A percentile compares a stretch with the other conserved stretches of the same genome.
These are phyloP conservation scores for Bretziella fagacearum DNA, from an alignment of 2,329 filamentous ascomycete species.

Conservation along the genomic window DNA sequence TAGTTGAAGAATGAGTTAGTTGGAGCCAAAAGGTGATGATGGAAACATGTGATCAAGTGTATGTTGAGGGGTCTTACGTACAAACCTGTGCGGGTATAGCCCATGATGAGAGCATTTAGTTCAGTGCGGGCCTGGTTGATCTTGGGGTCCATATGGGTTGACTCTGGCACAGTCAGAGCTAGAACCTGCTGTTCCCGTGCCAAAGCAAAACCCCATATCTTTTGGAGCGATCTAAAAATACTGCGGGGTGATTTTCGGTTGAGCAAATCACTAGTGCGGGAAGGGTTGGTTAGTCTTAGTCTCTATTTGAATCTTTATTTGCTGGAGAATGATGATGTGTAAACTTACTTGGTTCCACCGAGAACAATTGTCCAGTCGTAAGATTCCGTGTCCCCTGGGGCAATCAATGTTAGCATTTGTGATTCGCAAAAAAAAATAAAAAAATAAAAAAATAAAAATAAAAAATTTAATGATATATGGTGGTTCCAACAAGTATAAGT, in stretches of 20 bases:
- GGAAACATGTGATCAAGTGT: too few relatives aligned
- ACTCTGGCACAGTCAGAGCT: slow-evolving; percentile 46
- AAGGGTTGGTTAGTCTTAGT: not conserved
- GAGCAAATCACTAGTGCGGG: slow-evolving; percentile 31
- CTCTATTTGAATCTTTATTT: too few relatives aligned
- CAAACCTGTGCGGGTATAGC: slow-evolving; percentile 33
- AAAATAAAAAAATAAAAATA: too few relatives aligned
- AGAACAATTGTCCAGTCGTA: slow-evolving; percentile 48
- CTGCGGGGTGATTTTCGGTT: slow-evolving; percentile 22
- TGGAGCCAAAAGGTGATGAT: too few relatives aligned
- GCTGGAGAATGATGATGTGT: not conserved
- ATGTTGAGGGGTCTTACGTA: too few relatives aligned
- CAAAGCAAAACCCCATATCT: slow-evolving; percentile 34
- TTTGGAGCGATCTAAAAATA: slow-evolving; percentile 33
- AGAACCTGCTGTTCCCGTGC: slow-evolving; percentile 37
- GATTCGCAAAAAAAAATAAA: too few relatives aligned
- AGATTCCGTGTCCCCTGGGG: slow-evolving; percentile 13
- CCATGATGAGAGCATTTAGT: slow-evolving; percentile 34
- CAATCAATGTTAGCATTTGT: not conserved
- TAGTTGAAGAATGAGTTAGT: slow-evolving; percentile 19
- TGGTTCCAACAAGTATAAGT: too few relatives aligned
- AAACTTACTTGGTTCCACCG: slow-evolving; percentile 42
- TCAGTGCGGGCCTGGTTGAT: slow-evolving; percentile 16
- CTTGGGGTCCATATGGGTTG: slow-evolving; percentile 21
- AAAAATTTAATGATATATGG: too few relatives aligned